phyloP scores from a whole-genome alignment of 176 grass and related monocot species.

The Areca catechu region DNA sequence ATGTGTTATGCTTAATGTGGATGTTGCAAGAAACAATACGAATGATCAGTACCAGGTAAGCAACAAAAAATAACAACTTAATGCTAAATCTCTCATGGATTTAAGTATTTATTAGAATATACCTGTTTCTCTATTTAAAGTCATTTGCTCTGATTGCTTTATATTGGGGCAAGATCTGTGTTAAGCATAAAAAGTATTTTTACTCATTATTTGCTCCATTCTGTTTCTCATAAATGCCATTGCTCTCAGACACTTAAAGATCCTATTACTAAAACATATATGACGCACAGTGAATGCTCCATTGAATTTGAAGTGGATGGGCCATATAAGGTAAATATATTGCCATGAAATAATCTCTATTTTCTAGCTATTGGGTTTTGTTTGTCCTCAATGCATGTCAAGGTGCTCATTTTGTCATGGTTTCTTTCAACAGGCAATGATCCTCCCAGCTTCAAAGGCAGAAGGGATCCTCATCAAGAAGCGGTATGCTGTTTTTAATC shows the following conservation, averaged over 20 bases:
- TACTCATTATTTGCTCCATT: neutral
- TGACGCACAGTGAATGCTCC: constrained; percentile 86
- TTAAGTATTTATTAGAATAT: no score
- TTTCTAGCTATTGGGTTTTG: no score
- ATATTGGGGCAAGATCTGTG: no score
- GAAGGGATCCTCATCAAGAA: constrained; percentile 97
- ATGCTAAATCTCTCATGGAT: neutral
- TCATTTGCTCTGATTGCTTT: no score
- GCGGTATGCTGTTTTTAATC: constrained; percentile 97
- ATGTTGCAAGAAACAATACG: constrained; percentile 90
- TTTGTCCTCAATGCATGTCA: no score
- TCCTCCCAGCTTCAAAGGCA: constrained; percentile 95
- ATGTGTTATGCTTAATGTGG: constrained; percentile 94
- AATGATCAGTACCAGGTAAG: constrained; percentile 98
- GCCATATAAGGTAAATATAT: constrained; percentile 72
- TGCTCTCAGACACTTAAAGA: constrained; percentile 67
- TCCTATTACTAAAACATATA: constrained; percentile 71
- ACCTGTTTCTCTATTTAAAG: no score
- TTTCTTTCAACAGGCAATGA: constrained; percentile 62
- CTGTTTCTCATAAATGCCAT: constrained; percentile 9
- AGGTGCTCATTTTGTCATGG: no score
- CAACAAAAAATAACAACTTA: constrained; percentile 8
- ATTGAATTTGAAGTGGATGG: constrained; percentile 98
- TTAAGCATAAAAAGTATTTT: neutral
- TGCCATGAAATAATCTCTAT: constrained; percentile 2